phyloP scores from a whole-genome alignment of 352 stramenopile species.

The Phytophthora podocarpi region DNA sequence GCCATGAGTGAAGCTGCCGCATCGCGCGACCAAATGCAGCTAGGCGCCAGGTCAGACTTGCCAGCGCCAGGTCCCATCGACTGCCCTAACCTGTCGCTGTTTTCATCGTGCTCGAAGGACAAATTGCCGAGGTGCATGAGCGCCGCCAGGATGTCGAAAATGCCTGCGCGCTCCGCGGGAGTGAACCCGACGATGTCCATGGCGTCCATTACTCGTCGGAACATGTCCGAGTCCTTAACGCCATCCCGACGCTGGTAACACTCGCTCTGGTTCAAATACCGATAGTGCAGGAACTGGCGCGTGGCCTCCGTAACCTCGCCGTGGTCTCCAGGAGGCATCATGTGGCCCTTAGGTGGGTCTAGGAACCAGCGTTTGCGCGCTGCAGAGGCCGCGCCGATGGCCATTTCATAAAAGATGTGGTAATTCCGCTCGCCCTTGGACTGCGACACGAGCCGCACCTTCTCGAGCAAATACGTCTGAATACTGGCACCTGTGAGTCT shows the following conservation, averaged over 20 bases:
- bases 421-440: conserved; percentile 85
- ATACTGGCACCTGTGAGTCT: conserved; percentile 85
- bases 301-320: conserved; percentile 47
- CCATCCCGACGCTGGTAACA: conserved; percentile 83
- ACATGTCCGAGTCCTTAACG: conserved; percentile 79
- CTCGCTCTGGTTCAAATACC: conserved; percentile 87
- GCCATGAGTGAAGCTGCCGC: conserved; percentile 72
- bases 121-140: conserved; percentile 92
- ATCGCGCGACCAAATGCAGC: conserved; percentile 74
- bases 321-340: conserved; percentile 48
- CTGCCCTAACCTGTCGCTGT: conserved; percentile 51
- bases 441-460: conserved; percentile 89
- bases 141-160: conserved; percentile 83
- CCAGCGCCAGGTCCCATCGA: conserved; percentile 34
- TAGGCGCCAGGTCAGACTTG: conserved; percentile 53
- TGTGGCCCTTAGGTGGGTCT: conserved; percentile 49
- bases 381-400: conserved; percentile 55
- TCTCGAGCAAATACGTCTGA: conserved; percentile 95
- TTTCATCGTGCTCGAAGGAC: conserved; percentile 83
- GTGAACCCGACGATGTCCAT: conserved; percentile 89
- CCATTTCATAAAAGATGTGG: conserved; percentile 90
- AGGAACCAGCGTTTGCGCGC: conserved; percentile 66
- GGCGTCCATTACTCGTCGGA: conserved; percentile 75
- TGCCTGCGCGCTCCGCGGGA: conserved; percentile 66
- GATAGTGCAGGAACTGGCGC: conserved; percentile 72